These are phyloP conservation scores for Boletus austroedulis DNA, from an alignment of 1,284 basidiomycete genomes.

Conservation along the genomic window DNA sequence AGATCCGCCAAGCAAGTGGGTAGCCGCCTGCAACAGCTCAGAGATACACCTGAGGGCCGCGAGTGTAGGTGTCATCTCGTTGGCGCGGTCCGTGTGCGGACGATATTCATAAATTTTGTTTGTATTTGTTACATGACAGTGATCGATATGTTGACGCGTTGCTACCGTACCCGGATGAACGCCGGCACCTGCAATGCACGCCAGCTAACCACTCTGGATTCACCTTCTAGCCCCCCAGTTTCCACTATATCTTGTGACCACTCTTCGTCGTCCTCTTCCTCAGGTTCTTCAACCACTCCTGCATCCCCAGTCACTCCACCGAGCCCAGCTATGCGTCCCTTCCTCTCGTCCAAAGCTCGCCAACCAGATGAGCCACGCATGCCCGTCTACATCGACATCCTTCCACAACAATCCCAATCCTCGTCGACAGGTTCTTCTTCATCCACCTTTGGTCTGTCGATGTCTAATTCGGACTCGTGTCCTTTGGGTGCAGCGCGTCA, in stretches of 20 bases:
- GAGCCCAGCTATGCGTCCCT: slow-evolving; percentile 25
- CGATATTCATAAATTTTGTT: slow-evolving; percentile 30
- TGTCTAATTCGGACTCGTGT: slow-evolving; percentile 28
- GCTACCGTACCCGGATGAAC: slow-evolving; percentile 30
- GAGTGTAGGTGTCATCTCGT: slow-evolving; percentile 46
- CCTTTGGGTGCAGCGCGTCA: slow-evolving; percentile 48
- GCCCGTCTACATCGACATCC: slow-evolving; percentile 59
- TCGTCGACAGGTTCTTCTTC: slow-evolving; percentile 21
- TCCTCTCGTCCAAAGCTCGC: slow-evolving; percentile 18
- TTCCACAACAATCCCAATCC: slow-evolving; percentile 36
- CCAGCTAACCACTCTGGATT: slow-evolving; percentile 12
- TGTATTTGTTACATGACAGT: slow-evolving; percentile 34
- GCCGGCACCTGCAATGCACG: slow-evolving; percentile 22
- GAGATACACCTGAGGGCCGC: slow-evolving; percentile 65
- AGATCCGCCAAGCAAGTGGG: slow-evolving; percentile 72
- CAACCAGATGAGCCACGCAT: slow-evolving; percentile 38
- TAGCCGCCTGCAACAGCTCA: slow-evolving; percentile 67
- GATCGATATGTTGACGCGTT: slow-evolving; percentile 37
- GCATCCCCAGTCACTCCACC: slow-evolving; percentile 32
- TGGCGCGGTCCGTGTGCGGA: slow-evolving; percentile 28
- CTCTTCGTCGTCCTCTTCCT: slow-evolving; percentile 38
- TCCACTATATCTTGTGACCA: slow-evolving; percentile 40
- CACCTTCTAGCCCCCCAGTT: slow-evolving; percentile 28
- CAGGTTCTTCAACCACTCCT: slow-evolving; percentile 35
- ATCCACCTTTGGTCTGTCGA: slow-evolving; percentile 9